Evolutionary conservation across 1,284 basidiomycete genomes (phyloP).

Genomic region (Coniferiporia weirii): DNA sequence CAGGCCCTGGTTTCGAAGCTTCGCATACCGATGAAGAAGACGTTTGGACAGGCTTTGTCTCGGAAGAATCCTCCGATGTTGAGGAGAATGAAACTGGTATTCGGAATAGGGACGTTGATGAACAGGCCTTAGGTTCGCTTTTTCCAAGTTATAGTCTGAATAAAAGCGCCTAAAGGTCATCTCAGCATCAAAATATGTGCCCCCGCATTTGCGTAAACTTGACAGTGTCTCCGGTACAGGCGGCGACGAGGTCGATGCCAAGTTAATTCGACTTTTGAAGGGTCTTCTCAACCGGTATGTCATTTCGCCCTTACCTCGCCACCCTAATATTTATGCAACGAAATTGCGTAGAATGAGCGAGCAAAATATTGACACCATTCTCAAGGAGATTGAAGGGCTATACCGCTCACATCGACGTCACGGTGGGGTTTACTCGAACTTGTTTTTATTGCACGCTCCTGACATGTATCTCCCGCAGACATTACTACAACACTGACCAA

Average conservation of each 20-base stretch:
- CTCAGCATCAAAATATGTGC: constrained; percentile 49
- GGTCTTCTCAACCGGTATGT: constrained; percentile 82
- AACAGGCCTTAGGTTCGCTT: not conserved
- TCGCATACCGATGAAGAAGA: constrained; percentile 2
- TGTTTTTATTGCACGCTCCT: constrained; percentile 6
- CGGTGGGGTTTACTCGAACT: constrained; percentile 41
- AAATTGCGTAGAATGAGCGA: constrained; percentile 68
- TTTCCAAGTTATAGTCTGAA: not conserved
- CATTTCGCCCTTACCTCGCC: not conserved
- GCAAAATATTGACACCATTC: constrained; percentile 80
- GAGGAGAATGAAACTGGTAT: not conserved
- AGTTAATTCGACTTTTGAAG: constrained; percentile 77
- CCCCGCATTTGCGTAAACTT: constrained; percentile 55
- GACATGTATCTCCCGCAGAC: constrained; percentile 40
- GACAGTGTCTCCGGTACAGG: constrained; percentile 21
- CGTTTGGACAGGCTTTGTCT: constrained; percentile 16
- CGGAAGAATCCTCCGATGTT: constrained; percentile 7
- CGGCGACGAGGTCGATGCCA: constrained; percentile 49
- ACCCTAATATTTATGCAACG: constrained; percentile 1
- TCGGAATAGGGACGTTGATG: not conserved
- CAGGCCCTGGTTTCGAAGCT: not conserved
- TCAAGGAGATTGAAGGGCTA: constrained; percentile 73
- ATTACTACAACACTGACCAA: constrained; percentile 78
- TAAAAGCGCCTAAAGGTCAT: not conserved
- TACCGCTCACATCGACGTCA: constrained; percentile 80